These are phyloP conservation scores for Carpinus viminea DNA, from an alignment of 306 rosid species.

Conservation along the genomic window DNA sequence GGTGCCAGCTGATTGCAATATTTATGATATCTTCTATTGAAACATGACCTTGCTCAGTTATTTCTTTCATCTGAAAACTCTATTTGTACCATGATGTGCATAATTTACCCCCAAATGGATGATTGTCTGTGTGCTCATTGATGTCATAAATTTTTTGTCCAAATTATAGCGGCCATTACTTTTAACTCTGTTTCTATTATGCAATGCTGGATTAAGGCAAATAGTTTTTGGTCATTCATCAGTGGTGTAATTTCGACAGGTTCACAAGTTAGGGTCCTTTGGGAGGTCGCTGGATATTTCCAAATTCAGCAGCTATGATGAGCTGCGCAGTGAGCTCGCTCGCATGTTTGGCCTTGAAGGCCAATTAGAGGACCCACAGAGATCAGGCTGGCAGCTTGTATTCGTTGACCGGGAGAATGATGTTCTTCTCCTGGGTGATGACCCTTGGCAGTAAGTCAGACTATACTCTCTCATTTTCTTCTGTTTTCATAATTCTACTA, in stretches of 20 bases:
- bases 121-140: background rate
- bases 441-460: slow-evolving; percentile 55
- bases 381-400: slow-evolving; percentile 99
- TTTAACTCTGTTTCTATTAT: background rate
- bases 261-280: slow-evolving; percentile 57
- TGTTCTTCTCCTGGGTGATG: slow-evolving; percentile 89
- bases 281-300: slow-evolving; percentile 69
- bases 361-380: slow-evolving; percentile 84
- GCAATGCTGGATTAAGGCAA: background rate
- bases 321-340: slow-evolving; percentile 88
- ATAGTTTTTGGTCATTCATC: background rate
- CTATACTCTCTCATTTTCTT: background rate
- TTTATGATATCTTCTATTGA: background rate
- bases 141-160: background rate
- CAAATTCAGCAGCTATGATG: slow-evolving; percentile 76
- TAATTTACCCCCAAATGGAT: background rate
- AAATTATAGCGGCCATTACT: background rate
- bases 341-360: slow-evolving; percentile 83
- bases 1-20: background rate
- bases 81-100: background rate
- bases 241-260: slow-evolving; percentile 28
- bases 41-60: background rate
- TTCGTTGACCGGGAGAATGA: slow-evolving; percentile 94
- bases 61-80: background rate
- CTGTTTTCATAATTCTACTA: background rate